A percentile compares a stretch with the other conserved stretches of the same genome.
Evolutionary conservation across 331 rosid species (phyloP).

Genomic region (Acacia concinna): DNA sequence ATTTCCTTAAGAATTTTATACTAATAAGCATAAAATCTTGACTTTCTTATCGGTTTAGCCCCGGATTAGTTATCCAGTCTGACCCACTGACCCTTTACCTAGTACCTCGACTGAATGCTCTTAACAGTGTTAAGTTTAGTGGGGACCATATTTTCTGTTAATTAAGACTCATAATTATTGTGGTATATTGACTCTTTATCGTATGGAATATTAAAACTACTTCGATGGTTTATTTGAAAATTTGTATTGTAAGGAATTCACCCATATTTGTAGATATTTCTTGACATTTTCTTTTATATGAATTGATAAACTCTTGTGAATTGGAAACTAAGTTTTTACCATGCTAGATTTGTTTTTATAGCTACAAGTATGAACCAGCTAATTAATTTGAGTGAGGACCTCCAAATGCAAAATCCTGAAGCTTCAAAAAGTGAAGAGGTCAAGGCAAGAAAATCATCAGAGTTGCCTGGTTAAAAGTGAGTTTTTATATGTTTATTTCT

Average conservation of each 20-base stretch:
- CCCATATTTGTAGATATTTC: not conserved
- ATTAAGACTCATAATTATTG: not conserved
- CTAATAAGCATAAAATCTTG: too few species aligned
- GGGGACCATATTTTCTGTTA: not conserved
- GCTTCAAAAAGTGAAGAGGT: slow-evolving; percentile 18
- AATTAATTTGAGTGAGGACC: slow-evolving; percentile 30
- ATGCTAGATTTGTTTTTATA: slow-evolving; percentile 14
- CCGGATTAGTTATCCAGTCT: too few species aligned
- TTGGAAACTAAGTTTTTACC: not conserved
- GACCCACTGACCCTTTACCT: too few species aligned
- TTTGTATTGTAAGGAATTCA: not conserved
- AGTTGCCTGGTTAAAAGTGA: slow-evolving; percentile 19
- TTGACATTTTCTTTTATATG: not conserved
- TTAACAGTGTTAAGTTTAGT: not conserved
- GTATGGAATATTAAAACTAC: not conserved
- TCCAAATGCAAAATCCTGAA: slow-evolving; percentile 36
- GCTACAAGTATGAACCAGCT: slow-evolving; percentile 41
- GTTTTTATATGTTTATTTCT: too few species aligned
- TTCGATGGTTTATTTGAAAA: not conserved
- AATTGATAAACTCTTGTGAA: not conserved
- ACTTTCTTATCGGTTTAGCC: too few species aligned
- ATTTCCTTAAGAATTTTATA: too few species aligned
- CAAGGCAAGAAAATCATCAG: slow-evolving; percentile 26
- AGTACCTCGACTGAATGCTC: too few species aligned
- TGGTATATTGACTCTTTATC: not conserved